A percentile compares a stretch with the other conserved stretches of the same genome.
Evolutionary conservation across 805 yeast genomes (phyloP).

Genomic region (Cephaloascus fragrans): DNA sequence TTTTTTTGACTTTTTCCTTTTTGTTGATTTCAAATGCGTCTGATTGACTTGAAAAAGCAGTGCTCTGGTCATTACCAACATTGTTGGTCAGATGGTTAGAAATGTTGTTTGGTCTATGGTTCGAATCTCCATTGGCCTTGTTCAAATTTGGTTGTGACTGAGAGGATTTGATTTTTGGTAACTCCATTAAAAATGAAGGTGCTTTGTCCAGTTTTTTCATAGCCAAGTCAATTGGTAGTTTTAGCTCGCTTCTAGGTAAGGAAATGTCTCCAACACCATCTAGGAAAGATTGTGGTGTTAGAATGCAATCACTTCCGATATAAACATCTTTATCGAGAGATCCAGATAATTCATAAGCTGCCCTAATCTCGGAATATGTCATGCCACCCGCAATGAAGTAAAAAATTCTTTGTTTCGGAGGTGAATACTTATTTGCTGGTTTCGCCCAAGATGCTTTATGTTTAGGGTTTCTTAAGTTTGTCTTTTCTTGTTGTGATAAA

Average conservation of each 20-base stretch:
- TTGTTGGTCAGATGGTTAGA: too few species aligned
- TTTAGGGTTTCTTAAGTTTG: constrained; percentile 47
- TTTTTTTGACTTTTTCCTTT: background rate
- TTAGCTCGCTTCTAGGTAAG: constrained; percentile 11
- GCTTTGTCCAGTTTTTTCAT: background rate
- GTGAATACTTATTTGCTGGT: constrained; percentile 14
- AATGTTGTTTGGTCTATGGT: too few species aligned
- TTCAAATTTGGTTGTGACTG: background rate
- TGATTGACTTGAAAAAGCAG: too few species aligned
- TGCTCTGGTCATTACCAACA: too few species aligned
- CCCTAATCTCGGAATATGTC: constrained; percentile 72
- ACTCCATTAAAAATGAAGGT: background rate
- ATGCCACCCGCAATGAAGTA: constrained; percentile 86
- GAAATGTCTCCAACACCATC: constrained; percentile 32
- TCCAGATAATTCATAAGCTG: constrained; percentile 60
- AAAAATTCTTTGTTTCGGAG: constrained; percentile 58
- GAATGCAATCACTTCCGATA: constrained; percentile 70
- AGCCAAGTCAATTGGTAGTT: background rate
- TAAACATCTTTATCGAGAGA: constrained; percentile 62
- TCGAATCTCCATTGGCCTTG: too few species aligned
- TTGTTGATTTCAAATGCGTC: too few species aligned
- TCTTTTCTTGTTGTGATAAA: constrained; percentile 24
- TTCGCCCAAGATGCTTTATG: constrained; percentile 76
- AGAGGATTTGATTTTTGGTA: background rate
- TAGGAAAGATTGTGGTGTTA: constrained; percentile 44